A percentile compares a stretch with the other conserved stretches of the same genome.
These are phyloP conservation scores for Ophiostoma australiae DNA, from an alignment of 2,329 filamentous ascomycete genomes.

Conservation along the genomic window DNA sequence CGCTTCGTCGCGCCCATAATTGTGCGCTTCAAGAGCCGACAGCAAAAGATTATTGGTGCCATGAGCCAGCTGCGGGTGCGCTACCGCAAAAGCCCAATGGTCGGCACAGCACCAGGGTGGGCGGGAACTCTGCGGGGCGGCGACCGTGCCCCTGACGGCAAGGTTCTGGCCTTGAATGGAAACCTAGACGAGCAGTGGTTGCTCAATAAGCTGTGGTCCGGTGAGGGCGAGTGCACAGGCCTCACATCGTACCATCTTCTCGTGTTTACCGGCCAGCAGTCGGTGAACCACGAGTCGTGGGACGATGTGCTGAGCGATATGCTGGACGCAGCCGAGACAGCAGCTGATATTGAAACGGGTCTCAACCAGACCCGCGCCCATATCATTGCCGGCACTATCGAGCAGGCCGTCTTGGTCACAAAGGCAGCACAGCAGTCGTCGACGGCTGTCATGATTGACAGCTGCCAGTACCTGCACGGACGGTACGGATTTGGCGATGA, in stretches of 20 bases:
- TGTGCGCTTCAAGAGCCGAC: constrained; percentile 27
- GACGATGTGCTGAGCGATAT: background rate
- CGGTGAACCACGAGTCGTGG: constrained; percentile 1
- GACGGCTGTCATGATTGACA: constrained; percentile 25
- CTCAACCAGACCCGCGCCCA: constrained; percentile 13
- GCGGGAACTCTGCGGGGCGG: constrained; percentile 41
- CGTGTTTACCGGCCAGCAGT: constrained; percentile 16
- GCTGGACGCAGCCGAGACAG: constrained; percentile 23
- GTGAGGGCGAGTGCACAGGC: constrained; percentile 22
- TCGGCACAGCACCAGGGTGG: constrained; percentile 33
- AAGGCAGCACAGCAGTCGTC: constrained; percentile 18
- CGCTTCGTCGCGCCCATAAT: constrained; percentile 38
- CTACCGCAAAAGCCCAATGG: constrained; percentile 40
- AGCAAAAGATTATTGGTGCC: constrained; percentile 33
- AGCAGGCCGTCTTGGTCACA: constrained; percentile 9
- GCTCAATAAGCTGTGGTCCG: constrained; percentile 17
- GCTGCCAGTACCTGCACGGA: constrained; percentile 31
- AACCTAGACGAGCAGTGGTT: background rate
- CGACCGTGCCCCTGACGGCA: constrained; percentile 43
- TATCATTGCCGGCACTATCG: constrained; percentile 17
- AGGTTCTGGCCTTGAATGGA: constrained; percentile 23
- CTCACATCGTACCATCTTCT: constrained; percentile 22
- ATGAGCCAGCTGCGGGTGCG: constrained; percentile 41
- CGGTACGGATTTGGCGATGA: constrained; percentile 32
- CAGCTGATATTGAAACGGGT: background rate